phyloP scores from a whole-genome alignment of 2,329 filamentous ascomycete genomes.

The Aphanoascus verrucosus region DNA sequence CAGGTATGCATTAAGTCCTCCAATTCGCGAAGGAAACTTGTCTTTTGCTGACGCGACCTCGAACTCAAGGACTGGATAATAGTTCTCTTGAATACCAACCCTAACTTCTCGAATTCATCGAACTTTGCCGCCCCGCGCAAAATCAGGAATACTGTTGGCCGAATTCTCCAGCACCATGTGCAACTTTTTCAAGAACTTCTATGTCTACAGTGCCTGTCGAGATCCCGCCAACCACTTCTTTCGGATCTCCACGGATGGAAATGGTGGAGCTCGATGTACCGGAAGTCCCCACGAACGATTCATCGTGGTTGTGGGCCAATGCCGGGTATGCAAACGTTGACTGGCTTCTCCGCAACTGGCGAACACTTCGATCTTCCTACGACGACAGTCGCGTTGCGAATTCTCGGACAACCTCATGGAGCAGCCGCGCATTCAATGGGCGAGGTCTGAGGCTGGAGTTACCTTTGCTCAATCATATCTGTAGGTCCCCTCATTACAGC shows the following conservation, averaged over 20 bases:
- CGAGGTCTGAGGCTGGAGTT: background rate
- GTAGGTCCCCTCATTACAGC: background rate
- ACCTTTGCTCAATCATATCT: background rate
- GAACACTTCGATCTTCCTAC: background rate
- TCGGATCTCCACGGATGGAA: slow-evolving; percentile 57
- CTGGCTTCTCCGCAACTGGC: background rate
- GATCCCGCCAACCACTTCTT: slow-evolving; percentile 63
- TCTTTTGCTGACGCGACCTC: background rate
- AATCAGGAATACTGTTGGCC: slow-evolving; percentile 14
- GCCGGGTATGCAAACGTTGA: slow-evolving; percentile 41
- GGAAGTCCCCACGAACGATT: slow-evolving; percentile 62
- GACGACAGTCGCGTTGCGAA: background rate
- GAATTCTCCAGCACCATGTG: slow-evolving; percentile 33
- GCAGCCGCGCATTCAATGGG: background rate
- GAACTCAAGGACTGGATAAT: background rate
- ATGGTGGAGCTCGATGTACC: slow-evolving; percentile 48
- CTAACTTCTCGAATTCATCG: background rate
- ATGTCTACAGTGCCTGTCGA: slow-evolving; percentile 60
- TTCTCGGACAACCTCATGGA: background rate
- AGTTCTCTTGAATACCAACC: background rate
- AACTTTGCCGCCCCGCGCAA: background rate
- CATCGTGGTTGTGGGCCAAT: slow-evolving; percentile 57
- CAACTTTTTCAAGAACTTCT: slow-evolving; percentile 63
- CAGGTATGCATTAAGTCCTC: background rate
- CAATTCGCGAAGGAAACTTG: background rate